Percentiles rank a stretch among this genome's conserved stretches.
Evolutionary conservation across 306 rosid species (phyloP).

Genomic region (Astragalus membranaceus): DNA sequence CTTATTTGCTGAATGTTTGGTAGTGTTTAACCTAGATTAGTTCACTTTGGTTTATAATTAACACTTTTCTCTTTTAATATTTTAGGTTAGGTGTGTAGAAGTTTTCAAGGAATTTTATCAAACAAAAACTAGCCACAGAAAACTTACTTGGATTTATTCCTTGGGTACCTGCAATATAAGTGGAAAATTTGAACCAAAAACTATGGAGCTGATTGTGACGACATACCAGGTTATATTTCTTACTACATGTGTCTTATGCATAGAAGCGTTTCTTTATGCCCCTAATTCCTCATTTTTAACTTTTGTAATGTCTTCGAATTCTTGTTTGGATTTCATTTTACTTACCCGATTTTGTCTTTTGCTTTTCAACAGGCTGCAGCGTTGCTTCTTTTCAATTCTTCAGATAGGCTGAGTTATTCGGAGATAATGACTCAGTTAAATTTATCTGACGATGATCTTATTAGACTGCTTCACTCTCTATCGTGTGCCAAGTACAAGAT

Average conservation of each 20-base stretch:
- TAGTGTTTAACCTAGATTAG: neutral
- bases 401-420: constrained; percentile 74
- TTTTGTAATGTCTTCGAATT: neutral
- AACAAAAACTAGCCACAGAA: constrained; percentile 82
- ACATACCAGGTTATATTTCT: constrained; percentile 71
- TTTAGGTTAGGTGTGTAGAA: constrained; percentile 81
- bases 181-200: constrained; percentile 76
- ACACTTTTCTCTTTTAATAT: constrained; percentile 2
- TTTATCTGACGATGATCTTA: constrained; percentile 75
- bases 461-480: constrained; percentile 80
- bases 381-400: constrained; percentile 73
- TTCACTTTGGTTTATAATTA: neutral
- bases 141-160: constrained; percentile 93
- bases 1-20: neutral
- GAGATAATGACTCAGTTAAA: constrained; percentile 86
- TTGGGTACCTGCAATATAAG: constrained; percentile 81
- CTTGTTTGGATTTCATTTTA: constrained; percentile 13
- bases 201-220: constrained; percentile 84
- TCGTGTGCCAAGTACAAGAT: constrained; percentile 97
- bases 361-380: constrained; percentile 66
- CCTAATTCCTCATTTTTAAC: neutral
- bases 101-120: constrained; percentile 87
- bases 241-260: neutral
- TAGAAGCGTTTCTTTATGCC: neutral
- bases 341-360: constrained; percentile 17